Conservation (phyloP, 805 yeast genomes). For the Yarrowia sp. region DNA sequence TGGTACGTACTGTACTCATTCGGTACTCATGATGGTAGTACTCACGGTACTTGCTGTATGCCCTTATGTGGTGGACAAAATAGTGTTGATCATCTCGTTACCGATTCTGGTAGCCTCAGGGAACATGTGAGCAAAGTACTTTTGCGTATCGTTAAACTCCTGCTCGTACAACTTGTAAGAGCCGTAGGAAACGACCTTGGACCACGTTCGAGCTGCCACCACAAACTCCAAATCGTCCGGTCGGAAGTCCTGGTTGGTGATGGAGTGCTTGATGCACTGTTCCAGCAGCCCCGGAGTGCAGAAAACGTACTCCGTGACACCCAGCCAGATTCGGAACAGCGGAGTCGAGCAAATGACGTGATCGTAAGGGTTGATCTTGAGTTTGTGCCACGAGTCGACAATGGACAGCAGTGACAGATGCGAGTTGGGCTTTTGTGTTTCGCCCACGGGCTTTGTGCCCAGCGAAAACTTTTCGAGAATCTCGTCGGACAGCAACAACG, state of each 20-base stretch:
- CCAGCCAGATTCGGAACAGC: conserved; percentile 82
- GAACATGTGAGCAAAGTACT: conserved; percentile 81
- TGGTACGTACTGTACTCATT: too few species aligned
- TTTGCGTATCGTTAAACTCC: conserved; percentile 74
- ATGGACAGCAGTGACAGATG: conserved; percentile 86
- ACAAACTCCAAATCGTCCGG: conserved; percentile 91
- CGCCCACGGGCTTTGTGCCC: conserved; percentile 62
- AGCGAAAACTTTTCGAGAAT: conserved; percentile 76
- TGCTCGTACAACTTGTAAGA: conserved; percentile 66
- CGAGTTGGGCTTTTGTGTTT: conserved; percentile 65
- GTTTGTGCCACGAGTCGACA: conserved; percentile 87
- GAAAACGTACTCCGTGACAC: conserved; percentile 89
- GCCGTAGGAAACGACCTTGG: conserved; percentile 71
- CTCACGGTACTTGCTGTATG: background rate
- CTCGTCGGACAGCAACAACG: conserved; percentile 70
- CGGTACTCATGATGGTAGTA: too few species aligned
- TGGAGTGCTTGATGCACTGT: conserved; percentile 69
- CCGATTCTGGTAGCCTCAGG: conserved; percentile 86
- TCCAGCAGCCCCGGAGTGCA: conserved; percentile 82
- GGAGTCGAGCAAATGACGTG: conserved; percentile 98
- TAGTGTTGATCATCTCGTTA: conserved; percentile 88
- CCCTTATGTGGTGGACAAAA: conserved; percentile 33
- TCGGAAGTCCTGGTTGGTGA: conserved; percentile 63
- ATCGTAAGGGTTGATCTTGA: conserved; percentile 87
- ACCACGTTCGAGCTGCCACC: conserved; percentile 85